Percentiles rank a stretch among this genome's conserved stretches.
These are phyloP conservation scores for Rhodotorula sp. DNA, from an alignment of 1,284 basidiomycete genomes.

Conservation along the genomic window DNA sequence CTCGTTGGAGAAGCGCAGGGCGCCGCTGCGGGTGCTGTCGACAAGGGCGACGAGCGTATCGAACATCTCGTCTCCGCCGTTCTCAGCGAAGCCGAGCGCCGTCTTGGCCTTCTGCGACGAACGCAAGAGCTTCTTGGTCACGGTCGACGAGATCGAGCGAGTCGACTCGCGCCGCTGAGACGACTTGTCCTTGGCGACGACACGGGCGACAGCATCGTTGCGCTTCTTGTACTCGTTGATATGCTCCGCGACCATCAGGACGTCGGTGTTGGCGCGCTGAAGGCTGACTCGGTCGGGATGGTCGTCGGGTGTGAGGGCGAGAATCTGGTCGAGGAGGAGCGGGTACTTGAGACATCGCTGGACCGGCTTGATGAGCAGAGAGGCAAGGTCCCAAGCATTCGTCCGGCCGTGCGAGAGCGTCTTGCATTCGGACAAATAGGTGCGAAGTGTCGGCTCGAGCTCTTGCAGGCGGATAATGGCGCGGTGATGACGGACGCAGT, in stretches of 20 bases:
- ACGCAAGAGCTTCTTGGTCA: slow-evolving; percentile 41
- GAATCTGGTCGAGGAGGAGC: slow-evolving; percentile 50
- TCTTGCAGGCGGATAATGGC: slow-evolving; percentile 50
- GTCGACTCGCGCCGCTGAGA: slow-evolving; percentile 23
- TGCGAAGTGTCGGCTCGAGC: slow-evolving; percentile 42
- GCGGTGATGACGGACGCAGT: slow-evolving; percentile 50
- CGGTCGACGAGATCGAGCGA: slow-evolving; percentile 31
- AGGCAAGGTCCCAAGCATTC: slow-evolving; percentile 52
- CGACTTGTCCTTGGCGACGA: slow-evolving; percentile 37
- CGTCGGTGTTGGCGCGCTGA: slow-evolving; percentile 46
- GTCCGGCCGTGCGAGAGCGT: slow-evolving; percentile 46
- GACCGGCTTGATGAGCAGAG: slow-evolving; percentile 53
- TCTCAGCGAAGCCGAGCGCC: slow-evolving; percentile 20
- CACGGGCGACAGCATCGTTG: slow-evolving; percentile 48
- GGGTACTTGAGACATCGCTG: slow-evolving; percentile 52
- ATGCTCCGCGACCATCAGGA: slow-evolving; percentile 51
- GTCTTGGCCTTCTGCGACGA: slow-evolving; percentile 41
- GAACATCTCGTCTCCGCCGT: slow-evolving; percentile 37
- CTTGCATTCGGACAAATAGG: slow-evolving; percentile 50
- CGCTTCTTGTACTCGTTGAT: slow-evolving; percentile 53
- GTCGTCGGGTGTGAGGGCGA: slow-evolving; percentile 45
- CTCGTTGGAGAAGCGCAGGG: slow-evolving; percentile 38
- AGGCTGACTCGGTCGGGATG: slow-evolving; percentile 48
- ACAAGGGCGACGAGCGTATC: slow-evolving; percentile 39
- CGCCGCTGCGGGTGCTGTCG: slow-evolving; percentile 29